These are phyloP conservation scores for Vitis rupestris DNA, from an alignment of 164 flowering plant species.

Conservation along the genomic window DNA sequence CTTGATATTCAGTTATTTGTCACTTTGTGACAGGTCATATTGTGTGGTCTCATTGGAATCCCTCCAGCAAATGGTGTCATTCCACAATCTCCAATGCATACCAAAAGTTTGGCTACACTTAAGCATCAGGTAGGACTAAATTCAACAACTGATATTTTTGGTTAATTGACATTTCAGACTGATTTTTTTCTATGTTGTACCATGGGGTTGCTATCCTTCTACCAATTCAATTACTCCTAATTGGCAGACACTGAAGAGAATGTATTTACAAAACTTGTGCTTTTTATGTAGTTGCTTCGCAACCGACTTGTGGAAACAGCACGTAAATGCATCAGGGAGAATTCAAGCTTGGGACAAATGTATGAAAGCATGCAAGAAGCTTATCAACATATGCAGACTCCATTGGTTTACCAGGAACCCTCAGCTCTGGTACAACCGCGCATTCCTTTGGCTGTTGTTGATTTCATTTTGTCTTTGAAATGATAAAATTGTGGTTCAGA, in stretches of 20 bases:
- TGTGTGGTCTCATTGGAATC: constrained; percentile 32
- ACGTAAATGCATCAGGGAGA: constrained; percentile 24
- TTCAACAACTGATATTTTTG: neutral
- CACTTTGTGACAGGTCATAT: constrained; percentile 20
- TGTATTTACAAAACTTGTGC: too few relatives aligned
- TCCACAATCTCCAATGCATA: constrained; percentile 44
- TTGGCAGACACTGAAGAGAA: too few relatives aligned
- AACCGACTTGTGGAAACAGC: constrained; percentile 36
- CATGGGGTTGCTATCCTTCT: too few relatives aligned
- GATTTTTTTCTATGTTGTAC: neutral
- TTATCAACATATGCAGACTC: constrained; percentile 45
- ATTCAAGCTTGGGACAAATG: constrained; percentile 39
- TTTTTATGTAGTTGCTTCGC: constrained; percentile 27
- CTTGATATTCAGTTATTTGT: neutral
- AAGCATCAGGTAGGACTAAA: constrained; percentile 31
- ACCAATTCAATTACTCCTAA: too few relatives aligned
- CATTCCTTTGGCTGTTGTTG: too few relatives aligned
- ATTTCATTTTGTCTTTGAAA: neutral
- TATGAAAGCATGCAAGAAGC: constrained; percentile 46
- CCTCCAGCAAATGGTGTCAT: constrained; percentile 41
- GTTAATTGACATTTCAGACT: neutral
- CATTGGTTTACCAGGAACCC: constrained; percentile 32
- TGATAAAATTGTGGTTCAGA: neutral
- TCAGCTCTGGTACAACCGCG: constrained; percentile 24
- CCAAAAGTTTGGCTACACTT: constrained; percentile 34